Evolutionary conservation across 495 filamentous ascomycete genomes (phyloP).

Genomic region (Aspergillus funiculosus): DNA sequence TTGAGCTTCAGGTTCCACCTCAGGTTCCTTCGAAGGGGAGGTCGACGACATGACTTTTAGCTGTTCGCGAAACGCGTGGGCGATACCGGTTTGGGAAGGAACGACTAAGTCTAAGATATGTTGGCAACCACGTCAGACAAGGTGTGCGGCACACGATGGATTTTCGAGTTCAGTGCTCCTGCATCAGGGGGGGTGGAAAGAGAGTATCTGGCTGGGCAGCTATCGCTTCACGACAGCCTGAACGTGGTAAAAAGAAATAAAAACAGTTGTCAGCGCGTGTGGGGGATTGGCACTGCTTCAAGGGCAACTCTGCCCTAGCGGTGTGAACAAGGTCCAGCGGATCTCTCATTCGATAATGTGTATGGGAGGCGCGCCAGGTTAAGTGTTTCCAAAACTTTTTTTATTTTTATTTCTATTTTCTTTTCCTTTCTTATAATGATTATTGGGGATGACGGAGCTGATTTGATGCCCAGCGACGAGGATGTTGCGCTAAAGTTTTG

Average conservation of each 20-base stretch:
- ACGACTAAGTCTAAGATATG: slow-evolving; percentile 34
- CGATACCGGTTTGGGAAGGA: slow-evolving; percentile 29
- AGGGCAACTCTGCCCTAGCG: slow-evolving; percentile 31
- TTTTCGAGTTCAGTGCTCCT: slow-evolving; percentile 25
- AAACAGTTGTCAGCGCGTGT: slow-evolving; percentile 26
- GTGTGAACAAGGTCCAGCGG: slow-evolving; percentile 27
- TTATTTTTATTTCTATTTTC: slow-evolving; percentile 8
- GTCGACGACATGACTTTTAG: slow-evolving; percentile 88
- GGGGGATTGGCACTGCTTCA: slow-evolving; percentile 36
- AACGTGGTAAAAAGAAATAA: slow-evolving; percentile 21
- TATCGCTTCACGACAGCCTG: slow-evolving; percentile 43
- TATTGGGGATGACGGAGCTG: slow-evolving; percentile 7
- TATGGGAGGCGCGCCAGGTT: slow-evolving; percentile 19
- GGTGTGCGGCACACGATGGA: slow-evolving; percentile 29
- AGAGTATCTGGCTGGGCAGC: slow-evolving; percentile 38
- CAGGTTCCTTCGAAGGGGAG: slow-evolving; percentile 76
- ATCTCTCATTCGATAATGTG: slow-evolving; percentile 20
- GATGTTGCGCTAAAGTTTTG: slow-evolving; percentile 12
- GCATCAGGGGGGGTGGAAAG: slow-evolving; percentile 23
- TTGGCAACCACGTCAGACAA: slow-evolving; percentile 49
- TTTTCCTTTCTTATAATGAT: slow-evolving; percentile 13
- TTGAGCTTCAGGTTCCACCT: slow-evolving; percentile 87
- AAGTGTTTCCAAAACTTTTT: slow-evolving; percentile 2
- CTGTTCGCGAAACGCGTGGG: slow-evolving; percentile 25
- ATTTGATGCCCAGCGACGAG: slow-evolving; percentile 22